Evolutionary conservation across 78 protist genomes (phyloP).

Genomic region (Guillardia theta): DNA sequence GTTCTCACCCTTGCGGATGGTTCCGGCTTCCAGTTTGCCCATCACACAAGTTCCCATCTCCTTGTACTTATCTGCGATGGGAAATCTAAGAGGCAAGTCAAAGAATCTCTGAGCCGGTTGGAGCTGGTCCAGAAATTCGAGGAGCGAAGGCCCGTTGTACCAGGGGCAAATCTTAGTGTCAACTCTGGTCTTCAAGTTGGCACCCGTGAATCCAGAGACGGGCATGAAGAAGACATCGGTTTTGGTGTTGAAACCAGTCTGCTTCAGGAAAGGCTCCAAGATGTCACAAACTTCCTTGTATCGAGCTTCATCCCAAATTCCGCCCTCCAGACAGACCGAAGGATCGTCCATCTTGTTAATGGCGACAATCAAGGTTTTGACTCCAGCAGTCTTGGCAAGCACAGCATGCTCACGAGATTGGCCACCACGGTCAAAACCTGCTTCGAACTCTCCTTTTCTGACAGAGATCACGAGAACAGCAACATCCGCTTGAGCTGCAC

Average conservation of each 20-base stretch:
- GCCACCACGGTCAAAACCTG: constrained; percentile 86
- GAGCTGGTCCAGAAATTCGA: constrained; percentile 87
- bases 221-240: constrained; percentile 64
- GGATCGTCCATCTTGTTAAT: constrained; percentile 96
- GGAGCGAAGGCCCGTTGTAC: constrained; percentile 64
- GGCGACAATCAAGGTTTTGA: constrained; percentile 91
- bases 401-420: constrained; percentile 98
- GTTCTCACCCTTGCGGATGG: constrained; percentile 82
- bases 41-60: constrained; percentile 96
- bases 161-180: background rate
- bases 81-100: constrained; percentile 95
- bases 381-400: constrained; percentile 94
- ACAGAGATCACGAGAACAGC: constrained; percentile 78
- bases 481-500: constrained; percentile 64
- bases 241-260: constrained; percentile 81
- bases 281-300: constrained; percentile 22
- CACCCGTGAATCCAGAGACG: constrained; percentile 90
- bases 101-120: constrained; percentile 82
- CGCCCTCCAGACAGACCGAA: constrained; percentile 39
- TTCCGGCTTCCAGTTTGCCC: constrained; percentile 97
- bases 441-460: constrained; percentile 86
- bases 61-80: constrained; percentile 92
- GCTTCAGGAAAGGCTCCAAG: constrained; percentile 72
- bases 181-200: constrained; percentile 90
- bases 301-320: background rate